These are phyloP conservation scores for Blastosporella zonata DNA, from an alignment of 1,284 basidiomycete genomes.

Conservation along the genomic window DNA sequence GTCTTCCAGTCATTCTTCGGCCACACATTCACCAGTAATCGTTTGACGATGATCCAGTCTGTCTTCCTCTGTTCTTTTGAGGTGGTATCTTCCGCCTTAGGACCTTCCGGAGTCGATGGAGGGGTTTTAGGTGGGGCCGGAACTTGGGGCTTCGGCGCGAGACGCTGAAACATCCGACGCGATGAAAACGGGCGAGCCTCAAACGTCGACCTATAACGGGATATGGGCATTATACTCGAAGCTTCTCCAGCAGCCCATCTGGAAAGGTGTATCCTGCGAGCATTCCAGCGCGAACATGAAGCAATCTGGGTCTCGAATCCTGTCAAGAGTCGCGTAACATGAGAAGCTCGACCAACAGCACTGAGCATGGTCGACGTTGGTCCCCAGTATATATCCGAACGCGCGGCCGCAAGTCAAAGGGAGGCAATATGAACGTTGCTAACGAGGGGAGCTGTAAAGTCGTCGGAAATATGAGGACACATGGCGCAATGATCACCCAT, in stretches of 20 bases:
- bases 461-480: background rate
- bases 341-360: background rate
- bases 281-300: background rate
- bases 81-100: slow-evolving; percentile 5
- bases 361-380: background rate
- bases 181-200: background rate
- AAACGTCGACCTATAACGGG: background rate
- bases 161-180: slow-evolving; percentile 20
- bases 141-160: slow-evolving; percentile 23
- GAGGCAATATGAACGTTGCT: background rate
- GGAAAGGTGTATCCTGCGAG: background rate
- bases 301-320: background rate
- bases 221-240: background rate
- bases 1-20: slow-evolving; percentile 76
- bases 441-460: background rate
- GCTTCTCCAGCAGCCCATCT: background rate
- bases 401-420: background rate
- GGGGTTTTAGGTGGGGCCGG: slow-evolving; percentile 9
- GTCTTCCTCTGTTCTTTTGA: slow-evolving; percentile 54
- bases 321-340: background rate
- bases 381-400: background rate
- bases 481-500: background rate
- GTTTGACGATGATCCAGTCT: slow-evolving; percentile 69
- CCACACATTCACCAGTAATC: slow-evolving; percentile 69
- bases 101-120: slow-evolving; percentile 1